Base-by-base conservation (phyloP, 2,329 filamentous ascomycete genomes). In the Aspergillus terreus region DNA sequence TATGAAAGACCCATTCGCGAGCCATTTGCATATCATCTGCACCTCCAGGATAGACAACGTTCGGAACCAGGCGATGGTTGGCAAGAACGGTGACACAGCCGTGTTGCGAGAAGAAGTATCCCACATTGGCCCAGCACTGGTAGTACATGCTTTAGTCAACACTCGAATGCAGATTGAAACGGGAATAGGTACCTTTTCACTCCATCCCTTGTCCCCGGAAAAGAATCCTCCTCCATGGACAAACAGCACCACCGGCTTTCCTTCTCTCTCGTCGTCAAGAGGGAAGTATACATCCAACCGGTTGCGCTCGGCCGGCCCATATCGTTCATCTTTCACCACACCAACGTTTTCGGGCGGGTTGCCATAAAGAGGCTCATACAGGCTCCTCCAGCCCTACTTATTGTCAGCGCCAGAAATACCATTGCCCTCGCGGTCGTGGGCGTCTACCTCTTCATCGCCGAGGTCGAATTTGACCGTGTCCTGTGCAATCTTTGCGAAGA, bases 1-100 rank as follows among this genome's bases (percentile, higher is more conserved):
- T 42, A 4, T 27, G n/a, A 30, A n/a, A 51, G 17, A 51, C 32
- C 49, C 49, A 51, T 47, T 51, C 49, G 27, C 49, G 49, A n/a
- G 36, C 49, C 7, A 44, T 12, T 19, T 51, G 44, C 15, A 51
- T 47, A 44, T 51, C 49, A 15, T 51, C 49, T 3, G 49, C 44
- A 7, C 49, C 49, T 15, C 49, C 49, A 17, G 49, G 44, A 23
- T 51, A 51, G 23, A 35, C 17, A 14, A 51, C 49, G 36, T 51
- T n/a, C 4, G 49, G 49, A 3, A 51, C 49, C 1, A 51, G 44
- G 11, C 35, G 49, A 44, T 51, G 49, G 44, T 51, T 51, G 15
- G 14, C 21, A 12, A 51, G 19, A 11, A 51, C 49, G 14, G 36
- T 27, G 15, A 51, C 15, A 19, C 46, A 23, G 4, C 44, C 49